Evolutionary conservation across 1,284 basidiomycete genomes (phyloP).

Genomic region (Entoloma clypeatum): DNA sequence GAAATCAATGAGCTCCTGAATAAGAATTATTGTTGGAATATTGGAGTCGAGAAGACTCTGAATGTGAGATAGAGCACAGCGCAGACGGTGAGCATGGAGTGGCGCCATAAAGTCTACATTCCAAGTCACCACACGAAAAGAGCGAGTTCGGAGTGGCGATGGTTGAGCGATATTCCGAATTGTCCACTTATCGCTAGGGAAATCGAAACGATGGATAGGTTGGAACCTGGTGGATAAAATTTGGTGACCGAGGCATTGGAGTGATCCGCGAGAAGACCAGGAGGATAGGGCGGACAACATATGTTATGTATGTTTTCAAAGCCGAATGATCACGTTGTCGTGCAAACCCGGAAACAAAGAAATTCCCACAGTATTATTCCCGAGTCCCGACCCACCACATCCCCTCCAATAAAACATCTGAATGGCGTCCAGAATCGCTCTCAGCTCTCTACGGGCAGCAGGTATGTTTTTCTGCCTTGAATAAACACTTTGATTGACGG

Average conservation of each 20-base stretch:
- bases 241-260: too few relatives aligned
- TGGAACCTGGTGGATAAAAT: too few relatives aligned
- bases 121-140: too few relatives aligned
- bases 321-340: too few relatives aligned
- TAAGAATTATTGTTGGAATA: conserved; percentile 19
- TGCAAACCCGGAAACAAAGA: conserved; percentile 9
- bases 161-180: too few relatives aligned
- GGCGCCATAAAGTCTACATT: conserved; percentile 1
- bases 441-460: conserved; percentile 59
- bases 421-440: conserved; percentile 73
- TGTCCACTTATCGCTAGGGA: too few relatives aligned
- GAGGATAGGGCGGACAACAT: too few relatives aligned
- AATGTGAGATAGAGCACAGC: conserved; percentile 3
- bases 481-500: conserved; percentile 9
- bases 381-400: conserved; percentile 1
- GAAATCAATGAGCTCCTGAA: conserved; percentile 21
- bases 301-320: too few relatives aligned
- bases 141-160: too few relatives aligned
- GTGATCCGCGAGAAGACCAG: too few relatives aligned
- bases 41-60: background rate
- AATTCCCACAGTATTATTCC: conserved; percentile 8
- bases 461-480: conserved; percentile 36
- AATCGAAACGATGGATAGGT: too few relatives aligned
- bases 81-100: conserved; percentile 1
- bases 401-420: conserved; percentile 13